A percentile compares a stretch with the other conserved stretches of the same genome.
Conservation (phyloP, 1,284 basidiomycete species). For the Exobasidium cylindrosporum region DNA sequence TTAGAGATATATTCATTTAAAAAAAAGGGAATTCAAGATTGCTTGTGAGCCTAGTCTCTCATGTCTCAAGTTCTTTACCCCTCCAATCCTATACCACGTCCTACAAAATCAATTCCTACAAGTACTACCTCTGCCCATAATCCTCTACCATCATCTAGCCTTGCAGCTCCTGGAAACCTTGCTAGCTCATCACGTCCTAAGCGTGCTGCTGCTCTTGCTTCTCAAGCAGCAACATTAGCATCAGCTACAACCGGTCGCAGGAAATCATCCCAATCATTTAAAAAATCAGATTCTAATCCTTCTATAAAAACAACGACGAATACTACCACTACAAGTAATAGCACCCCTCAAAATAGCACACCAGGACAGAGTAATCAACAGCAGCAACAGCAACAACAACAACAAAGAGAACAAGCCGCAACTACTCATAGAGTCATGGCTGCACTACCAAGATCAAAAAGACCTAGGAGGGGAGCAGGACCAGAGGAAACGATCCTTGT, state of each 20-base stretch:
- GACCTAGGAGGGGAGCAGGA: neutral
- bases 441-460: slow-evolving; percentile 8
- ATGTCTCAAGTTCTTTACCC: neutral
- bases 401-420: neutral
- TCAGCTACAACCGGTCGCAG: neutral
- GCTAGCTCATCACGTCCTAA: neutral
- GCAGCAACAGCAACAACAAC: neutral
- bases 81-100: neutral
- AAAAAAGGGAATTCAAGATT: too few relatives aligned
- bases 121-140: neutral
- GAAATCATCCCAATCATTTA: neutral
- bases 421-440: slow-evolving; percentile 7
- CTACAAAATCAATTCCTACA: neutral
- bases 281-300: neutral
- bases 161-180: neutral
- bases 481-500: neutral
- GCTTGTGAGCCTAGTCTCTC: neutral
- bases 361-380: neutral
- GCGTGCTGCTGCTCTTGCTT: slow-evolving; percentile 1
- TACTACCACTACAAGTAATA: neutral
- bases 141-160: neutral
- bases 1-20: too few relatives aligned
- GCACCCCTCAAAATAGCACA: neutral
- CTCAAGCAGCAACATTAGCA: slow-evolving; percentile 5
- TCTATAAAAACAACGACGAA: neutral